Percentiles rank a stretch among this genome's conserved stretches.
These are phyloP conservation scores for Malassezia nana DNA, from an alignment of 1,284 basidiomycete species.

Conservation along the genomic window DNA sequence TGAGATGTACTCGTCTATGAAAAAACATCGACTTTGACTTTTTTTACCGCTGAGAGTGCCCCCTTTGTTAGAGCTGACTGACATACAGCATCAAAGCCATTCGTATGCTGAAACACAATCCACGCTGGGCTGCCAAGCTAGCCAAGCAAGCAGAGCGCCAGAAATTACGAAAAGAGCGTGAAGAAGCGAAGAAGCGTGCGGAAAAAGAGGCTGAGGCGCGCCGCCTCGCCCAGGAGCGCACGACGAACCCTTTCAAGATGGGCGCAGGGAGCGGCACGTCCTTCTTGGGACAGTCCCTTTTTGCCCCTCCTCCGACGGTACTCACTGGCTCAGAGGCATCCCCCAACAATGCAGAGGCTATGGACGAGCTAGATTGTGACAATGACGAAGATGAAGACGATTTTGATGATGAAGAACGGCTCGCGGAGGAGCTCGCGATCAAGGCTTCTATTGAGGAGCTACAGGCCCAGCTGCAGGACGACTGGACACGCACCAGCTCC, in stretches of 20 bases:
- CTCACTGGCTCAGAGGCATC: not conserved
- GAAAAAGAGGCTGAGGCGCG: constrained; percentile 18
- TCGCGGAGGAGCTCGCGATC: constrained; percentile 42
- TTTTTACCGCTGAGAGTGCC: constrained; percentile 11
- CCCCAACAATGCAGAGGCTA: not conserved
- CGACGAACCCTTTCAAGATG: constrained; percentile 17
- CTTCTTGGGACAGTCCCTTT: constrained; percentile 31
- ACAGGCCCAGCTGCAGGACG: constrained; percentile 13
- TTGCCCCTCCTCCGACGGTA: constrained; percentile 14
- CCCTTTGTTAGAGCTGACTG: not conserved
- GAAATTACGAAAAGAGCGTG: constrained; percentile 17
- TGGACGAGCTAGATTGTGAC: constrained; percentile 11
- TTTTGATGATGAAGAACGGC: constrained; percentile 29
- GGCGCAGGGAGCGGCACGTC: constrained; percentile 17
- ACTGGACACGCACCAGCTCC: constrained; percentile 26
- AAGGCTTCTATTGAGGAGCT: constrained; percentile 33
- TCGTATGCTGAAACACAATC: constrained; percentile 39
- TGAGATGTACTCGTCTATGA: constrained; percentile 25
- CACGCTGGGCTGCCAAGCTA: constrained; percentile 45
- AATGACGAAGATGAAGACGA: constrained; percentile 17
- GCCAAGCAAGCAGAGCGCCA: constrained; percentile 28
- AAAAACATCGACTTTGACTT: constrained; percentile 45
- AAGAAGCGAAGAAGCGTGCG: constrained; percentile 20
- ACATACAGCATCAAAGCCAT: constrained; percentile 36
- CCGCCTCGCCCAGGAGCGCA: not conserved